Base-by-base conservation (phyloP, 163 green algal genomes). In the Scenedesmus sp. region DNA sequence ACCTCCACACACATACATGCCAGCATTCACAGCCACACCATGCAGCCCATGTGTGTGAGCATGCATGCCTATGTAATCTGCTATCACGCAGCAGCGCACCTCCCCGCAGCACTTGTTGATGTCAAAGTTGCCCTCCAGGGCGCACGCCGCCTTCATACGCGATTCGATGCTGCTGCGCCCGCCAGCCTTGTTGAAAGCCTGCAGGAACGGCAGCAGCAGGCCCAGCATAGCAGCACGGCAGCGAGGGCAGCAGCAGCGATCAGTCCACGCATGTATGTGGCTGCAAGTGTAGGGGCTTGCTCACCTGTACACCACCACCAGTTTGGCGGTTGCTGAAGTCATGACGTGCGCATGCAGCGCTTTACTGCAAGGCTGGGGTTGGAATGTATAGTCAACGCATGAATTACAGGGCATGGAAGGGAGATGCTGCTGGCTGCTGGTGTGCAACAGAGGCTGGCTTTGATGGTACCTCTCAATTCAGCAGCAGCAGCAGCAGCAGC, bases 61-160 rank as follows among this genome's bases (percentile, higher is more conserved):
- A 46, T 46, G 34, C 34, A 46, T 46, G 34, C 34, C 34, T 46
- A 46, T 46, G 34, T 46, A 46, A 46, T 46, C 34, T 7, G 7
- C 66, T 76, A 34, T 76, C 16, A 7, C 7, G 66, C 66, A 46
- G 34, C 34, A 46, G 3, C 70, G 46, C 70, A 79, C 70, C 70
- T 52, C 70, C 70, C 23, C 23, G 23, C 70, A 79, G 70, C 70
- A 79, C 23, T 52, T 79, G 70, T 79, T 13, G 23, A 79, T 52
- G 70, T 79, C 70, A 79, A 79, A 79, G 23, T 79, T 79, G 23
- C 70, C 70, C 70, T 79, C 70, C 70, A 79, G 23, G 20, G 70
- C 2, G 23, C 23, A 79, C 13, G 70, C 70, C 12, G 70, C 4
- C 70, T 13, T 46, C 70, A 79, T 79, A 23, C 70, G 70, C 70